Conservation (phyloP, 495 filamentous ascomycete genomes). For the Lasiosphaeris hirsuta region DNA sequence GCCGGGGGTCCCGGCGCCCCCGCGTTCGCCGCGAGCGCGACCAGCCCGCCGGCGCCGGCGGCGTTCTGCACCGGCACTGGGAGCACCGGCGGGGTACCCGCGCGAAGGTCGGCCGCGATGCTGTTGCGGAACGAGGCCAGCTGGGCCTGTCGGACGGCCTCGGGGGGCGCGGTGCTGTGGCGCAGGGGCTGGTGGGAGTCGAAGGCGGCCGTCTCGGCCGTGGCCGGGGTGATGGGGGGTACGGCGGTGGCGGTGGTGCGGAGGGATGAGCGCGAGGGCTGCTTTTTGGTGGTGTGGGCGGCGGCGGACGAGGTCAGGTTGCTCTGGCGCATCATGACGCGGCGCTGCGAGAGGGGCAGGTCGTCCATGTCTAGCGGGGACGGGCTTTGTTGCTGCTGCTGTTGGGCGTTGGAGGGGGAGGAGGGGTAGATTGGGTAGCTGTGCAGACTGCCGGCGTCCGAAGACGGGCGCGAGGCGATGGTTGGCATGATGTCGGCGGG, state of each 20-base stretch:
- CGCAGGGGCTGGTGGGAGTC: slow-evolving; percentile 59
- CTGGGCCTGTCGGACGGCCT: slow-evolving; percentile 52
- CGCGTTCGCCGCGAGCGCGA: not conserved
- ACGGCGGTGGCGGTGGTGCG: slow-evolving; percentile 11
- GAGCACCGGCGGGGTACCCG: not conserved
- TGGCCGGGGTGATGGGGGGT: slow-evolving; percentile 9
- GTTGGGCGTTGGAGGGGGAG: not conserved
- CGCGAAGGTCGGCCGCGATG: slow-evolving; percentile 59
- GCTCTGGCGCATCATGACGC: slow-evolving; percentile 48
- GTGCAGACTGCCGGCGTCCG: slow-evolving; percentile 31
- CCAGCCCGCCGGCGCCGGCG: not conserved
- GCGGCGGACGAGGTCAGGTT: slow-evolving; percentile 13
- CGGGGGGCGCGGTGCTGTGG: slow-evolving; percentile 33
- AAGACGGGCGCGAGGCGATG: slow-evolving; percentile 27
- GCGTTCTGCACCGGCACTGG: not conserved
- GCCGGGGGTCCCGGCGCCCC: slow-evolving; percentile 16
- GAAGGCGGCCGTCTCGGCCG: slow-evolving; percentile 36
- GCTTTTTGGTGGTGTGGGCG: slow-evolving; percentile 17
- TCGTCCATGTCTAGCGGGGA: slow-evolving; percentile 52
- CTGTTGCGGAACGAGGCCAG: slow-evolving; percentile 76
- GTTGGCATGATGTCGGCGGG: slow-evolving; percentile 20
- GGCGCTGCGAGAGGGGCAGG: slow-evolving; percentile 70
- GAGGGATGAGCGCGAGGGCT: slow-evolving; percentile 9
- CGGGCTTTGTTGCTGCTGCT: slow-evolving; percentile 4
- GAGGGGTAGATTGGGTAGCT: slow-evolving; percentile 26